Percentiles rank a stretch among this genome's conserved stretches.
phyloP scores from a whole-genome alignment of 73 alveolate genomes.

The Urostyla sp. region DNA sequence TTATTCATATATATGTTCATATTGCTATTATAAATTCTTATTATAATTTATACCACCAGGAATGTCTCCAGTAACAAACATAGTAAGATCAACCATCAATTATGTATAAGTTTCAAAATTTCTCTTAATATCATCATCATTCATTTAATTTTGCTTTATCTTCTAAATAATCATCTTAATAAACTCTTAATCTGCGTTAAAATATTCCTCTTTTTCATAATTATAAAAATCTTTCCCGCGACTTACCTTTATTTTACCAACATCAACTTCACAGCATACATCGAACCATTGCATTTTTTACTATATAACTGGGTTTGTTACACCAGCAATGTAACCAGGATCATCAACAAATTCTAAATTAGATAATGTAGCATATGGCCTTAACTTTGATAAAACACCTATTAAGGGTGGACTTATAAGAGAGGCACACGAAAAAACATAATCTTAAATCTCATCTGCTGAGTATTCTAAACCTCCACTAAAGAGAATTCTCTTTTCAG shows the following conservation, averaged over 20 bases:
- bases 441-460: conserved; percentile 76
- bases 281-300: conserved; percentile 79
- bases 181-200: conserved; percentile 63
- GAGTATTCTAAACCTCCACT: conserved; percentile 80
- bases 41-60: conserved; percentile 2
- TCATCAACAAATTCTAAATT: conserved; percentile 80
- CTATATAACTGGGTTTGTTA: conserved; percentile 85
- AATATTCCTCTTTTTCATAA: conserved; percentile 80
- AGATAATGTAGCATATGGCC: conserved; percentile 83
- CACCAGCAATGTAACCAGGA: conserved; percentile 85
- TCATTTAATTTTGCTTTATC: conserved; percentile 25
- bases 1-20: conserved; percentile 16
- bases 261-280: conserved; percentile 85
- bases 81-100: conserved; percentile 56
- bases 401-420: conserved; percentile 80
- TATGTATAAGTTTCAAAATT: conserved; percentile 57
- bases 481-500: conserved; percentile 84
- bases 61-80: too few relatives aligned
- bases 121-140: conserved; percentile 49
- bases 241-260: conserved; percentile 77
- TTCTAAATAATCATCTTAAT: conserved; percentile 42
- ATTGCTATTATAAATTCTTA: conserved; percentile 19
- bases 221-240: conserved; percentile 62
- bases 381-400: conserved; percentile 78
- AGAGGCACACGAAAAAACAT: conserved; percentile 72